A percentile compares a stretch with the other conserved stretches of the same genome.
These are phyloP conservation scores for Sugiyamaella japonica DNA, from an alignment of 1,139 yeast genomes.

Conservation along the genomic window DNA sequence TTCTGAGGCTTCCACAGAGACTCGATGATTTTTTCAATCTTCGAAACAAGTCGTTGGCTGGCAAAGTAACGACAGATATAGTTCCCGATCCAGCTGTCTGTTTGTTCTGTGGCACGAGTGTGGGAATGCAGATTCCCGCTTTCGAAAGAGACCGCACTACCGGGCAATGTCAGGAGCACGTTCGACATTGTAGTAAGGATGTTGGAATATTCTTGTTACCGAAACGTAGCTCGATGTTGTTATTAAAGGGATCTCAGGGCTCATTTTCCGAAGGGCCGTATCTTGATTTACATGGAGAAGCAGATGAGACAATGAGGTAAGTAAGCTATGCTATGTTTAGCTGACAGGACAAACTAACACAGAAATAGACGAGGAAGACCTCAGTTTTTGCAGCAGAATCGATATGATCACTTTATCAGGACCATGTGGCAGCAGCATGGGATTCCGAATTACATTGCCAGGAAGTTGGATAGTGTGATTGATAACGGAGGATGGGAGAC, in stretches of 20 bases:
- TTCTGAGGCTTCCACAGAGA: conserved; percentile 63
- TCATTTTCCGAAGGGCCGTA: conserved; percentile 85
- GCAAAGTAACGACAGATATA: conserved; percentile 24
- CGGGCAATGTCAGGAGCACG: conserved; percentile 43
- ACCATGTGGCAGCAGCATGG: conserved; percentile 80
- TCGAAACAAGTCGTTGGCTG: conserved; percentile 12
- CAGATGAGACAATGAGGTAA: conserved; percentile 60
- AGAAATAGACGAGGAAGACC: conserved; percentile 63
- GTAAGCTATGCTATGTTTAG: conserved; percentile 1
- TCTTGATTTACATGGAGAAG: conserved; percentile 83
- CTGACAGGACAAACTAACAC: conserved; percentile 14
- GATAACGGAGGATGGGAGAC: conserved; percentile 98
- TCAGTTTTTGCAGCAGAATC: conserved; percentile 58
- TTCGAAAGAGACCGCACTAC: conserved; percentile 26
- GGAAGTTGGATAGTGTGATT: conserved; percentile 71
- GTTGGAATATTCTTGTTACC: conserved; percentile 81
- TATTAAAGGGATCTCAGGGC: conserved; percentile 65
- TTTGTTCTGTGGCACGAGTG: conserved; percentile 71
- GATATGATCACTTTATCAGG: conserved; percentile 68
- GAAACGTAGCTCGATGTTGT: conserved; percentile 66
- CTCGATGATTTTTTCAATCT: conserved; percentile 62
- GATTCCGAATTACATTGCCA: conserved; percentile 70
- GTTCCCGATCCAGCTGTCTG: conserved; percentile 84
- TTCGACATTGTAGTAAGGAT: conserved; percentile 54
- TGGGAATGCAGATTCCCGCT: conserved; percentile 67